phyloP scores from a whole-genome alignment of 192 early-diverging fungal species.

The Diversispora epigaea region DNA sequence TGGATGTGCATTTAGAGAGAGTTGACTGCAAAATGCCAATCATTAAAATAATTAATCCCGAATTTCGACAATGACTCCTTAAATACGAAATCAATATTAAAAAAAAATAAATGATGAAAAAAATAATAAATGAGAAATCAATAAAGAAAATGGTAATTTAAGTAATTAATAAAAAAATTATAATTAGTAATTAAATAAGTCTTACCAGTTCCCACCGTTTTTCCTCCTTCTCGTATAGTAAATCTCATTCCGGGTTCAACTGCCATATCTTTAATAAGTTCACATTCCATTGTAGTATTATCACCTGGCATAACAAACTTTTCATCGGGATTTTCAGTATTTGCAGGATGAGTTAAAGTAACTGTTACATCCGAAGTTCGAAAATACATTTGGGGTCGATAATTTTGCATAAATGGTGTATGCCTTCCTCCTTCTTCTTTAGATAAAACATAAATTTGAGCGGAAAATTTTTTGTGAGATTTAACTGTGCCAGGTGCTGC shows the following conservation, averaged over 20 bases:
- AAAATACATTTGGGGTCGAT: slow-evolving; percentile 93
- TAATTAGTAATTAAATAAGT: not conserved
- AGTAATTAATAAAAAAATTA: not conserved
- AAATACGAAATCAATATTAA: not conserved
- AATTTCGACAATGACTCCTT: slow-evolving; percentile 23
- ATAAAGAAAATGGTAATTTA: not conserved
- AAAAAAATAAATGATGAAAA: not conserved
- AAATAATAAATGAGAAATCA: not conserved
- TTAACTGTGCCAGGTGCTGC: slow-evolving; percentile 89
- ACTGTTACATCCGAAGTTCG: slow-evolving; percentile 96
- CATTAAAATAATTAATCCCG: not conserved
- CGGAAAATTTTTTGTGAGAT: slow-evolving; percentile 91
- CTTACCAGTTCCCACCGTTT: slow-evolving; percentile 90
- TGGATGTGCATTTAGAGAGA: no score
- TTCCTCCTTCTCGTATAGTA: slow-evolving; percentile 96
- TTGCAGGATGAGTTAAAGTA: slow-evolving; percentile 70
- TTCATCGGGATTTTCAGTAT: slow-evolving; percentile 82
- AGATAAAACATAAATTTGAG: slow-evolving; percentile 92
- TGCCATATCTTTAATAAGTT: slow-evolving; percentile 79
- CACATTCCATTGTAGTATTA: slow-evolving; percentile 87
- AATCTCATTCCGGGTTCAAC: slow-evolving; percentile 94
- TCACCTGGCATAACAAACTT: slow-evolving; percentile 99
- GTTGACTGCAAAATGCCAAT: not conserved
- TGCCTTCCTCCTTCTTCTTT: slow-evolving; percentile 99
- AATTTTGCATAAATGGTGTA: slow-evolving; percentile 96